Evolutionary conservation across 495 filamentous ascomycete species (phyloP), one percentile per base, ranked within the genome.

Genomic region (Lasiosphaeria hispida): DNA sequence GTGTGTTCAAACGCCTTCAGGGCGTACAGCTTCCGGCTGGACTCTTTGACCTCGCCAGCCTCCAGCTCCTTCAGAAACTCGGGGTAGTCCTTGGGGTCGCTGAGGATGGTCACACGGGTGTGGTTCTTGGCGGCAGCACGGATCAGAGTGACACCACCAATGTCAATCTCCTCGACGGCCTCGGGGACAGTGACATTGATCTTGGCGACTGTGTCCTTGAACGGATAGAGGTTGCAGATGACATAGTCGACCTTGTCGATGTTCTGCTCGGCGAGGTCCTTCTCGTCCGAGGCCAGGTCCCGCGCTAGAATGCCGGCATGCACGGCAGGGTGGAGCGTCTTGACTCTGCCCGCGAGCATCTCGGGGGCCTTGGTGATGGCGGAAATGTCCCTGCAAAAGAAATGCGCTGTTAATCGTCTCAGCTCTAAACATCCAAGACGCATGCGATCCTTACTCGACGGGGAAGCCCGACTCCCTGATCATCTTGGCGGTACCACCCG

Each of bases 61-160:
- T 89, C 85, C 10, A 98, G 83, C 75, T 96, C 93, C 70, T 87
- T 83, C 44, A 98, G 80, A 81, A 98, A 98, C 65, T 90, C 90
- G 48, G 91, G 81, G 77, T 98, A 98, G 76, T 98, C 92, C 18
- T 80, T 77, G 37, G 94, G 92, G 74, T 97, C 92, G 53, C 88
- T 96, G 57, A 98, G 85, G 68, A 97, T 94, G 58, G 92, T 95
- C 15, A 98, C 95, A 47, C 94, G 87, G 53, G 85, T 72, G 76
- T 97, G 95, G 79, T 97, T 97, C 84, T 98, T 98, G 59, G 95
- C 94, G 35, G 94, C 94, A 19, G 94, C 94, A 60, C 94, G 86
- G 67, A 98, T 89, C 61, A 98, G 84, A 18, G 94, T 97, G 44
- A 98, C 94, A 65, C 94, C 94, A 57, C 92, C 93, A 68, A 98